Evolutionary conservation across 1,139 yeast species (phyloP).

Genomic region (Kodamaea fungicola): DNA sequence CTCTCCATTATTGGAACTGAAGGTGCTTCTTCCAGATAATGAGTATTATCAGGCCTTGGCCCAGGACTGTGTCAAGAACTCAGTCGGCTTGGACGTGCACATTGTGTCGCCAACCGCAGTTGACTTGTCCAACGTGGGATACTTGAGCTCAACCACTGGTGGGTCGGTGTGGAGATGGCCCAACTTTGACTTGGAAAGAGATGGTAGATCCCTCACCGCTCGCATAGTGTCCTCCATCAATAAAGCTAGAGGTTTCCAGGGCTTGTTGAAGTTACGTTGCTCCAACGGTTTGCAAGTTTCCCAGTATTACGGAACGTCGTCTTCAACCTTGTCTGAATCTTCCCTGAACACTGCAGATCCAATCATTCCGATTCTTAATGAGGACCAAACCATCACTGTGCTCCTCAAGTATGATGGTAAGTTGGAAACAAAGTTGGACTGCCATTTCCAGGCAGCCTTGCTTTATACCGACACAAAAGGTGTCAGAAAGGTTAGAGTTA

Average conservation of each 20-base stretch:
- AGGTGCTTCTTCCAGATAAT: conserved; percentile 54
- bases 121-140: conserved; percentile 73
- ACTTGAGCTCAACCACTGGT: conserved; percentile 66
- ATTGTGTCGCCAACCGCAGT: conserved; percentile 63
- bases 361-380: conserved; percentile 60
- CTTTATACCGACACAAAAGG: conserved; percentile 80
- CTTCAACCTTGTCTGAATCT: conserved; percentile 22
- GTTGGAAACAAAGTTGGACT: conserved; percentile 67
- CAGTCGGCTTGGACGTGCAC: conserved; percentile 76
- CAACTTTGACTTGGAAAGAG: conserved; percentile 65
- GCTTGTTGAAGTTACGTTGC: conserved; percentile 79
- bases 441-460: conserved; percentile 89
- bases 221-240: conserved; percentile 51
- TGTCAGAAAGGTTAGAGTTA: conserved; percentile 75
- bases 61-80: conserved; percentile 51
- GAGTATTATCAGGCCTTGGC: conserved; percentile 63
- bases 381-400: conserved; percentile 68
- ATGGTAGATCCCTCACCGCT: conserved; percentile 62
- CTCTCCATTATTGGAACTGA: conserved; percentile 54
- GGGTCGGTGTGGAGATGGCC: conserved; percentile 69
- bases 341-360: conserved; percentile 47
- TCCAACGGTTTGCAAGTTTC: conserved; percentile 84
- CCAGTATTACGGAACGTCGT: conserved; percentile 63
- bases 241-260: conserved; percentile 66
- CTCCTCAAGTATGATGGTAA: conserved; percentile 76